phyloP scores from a whole-genome alignment of 2,329 filamentous ascomycete species.

The Neonectria punicea region DNA sequence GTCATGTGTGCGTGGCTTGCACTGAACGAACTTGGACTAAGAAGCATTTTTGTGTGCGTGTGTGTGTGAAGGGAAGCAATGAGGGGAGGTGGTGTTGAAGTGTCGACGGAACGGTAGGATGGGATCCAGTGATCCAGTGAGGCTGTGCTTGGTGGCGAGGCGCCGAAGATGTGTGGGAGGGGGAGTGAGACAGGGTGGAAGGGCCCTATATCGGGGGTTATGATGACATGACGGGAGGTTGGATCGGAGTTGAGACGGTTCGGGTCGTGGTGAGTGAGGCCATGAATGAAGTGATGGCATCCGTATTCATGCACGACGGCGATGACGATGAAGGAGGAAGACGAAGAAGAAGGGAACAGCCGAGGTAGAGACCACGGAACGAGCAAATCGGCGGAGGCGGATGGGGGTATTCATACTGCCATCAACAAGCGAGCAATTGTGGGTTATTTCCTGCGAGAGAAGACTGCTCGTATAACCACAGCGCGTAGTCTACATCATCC shows the following conservation, averaged over 20 bases:
- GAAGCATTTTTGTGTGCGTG: neutral
- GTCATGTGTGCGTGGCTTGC: neutral
- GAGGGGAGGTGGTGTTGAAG: neutral
- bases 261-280: slow-evolving; percentile 2
- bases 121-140: neutral
- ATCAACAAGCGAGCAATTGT: neutral
- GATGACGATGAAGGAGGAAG: neutral
- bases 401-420: neutral
- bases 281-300: slow-evolving; percentile 2
- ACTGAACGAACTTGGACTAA: neutral
- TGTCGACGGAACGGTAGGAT: neutral
- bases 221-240: slow-evolving; percentile 19
- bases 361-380: neutral
- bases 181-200: slow-evolving; percentile 18
- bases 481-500: neutral
- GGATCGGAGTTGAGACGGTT: neutral
- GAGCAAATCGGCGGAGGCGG: neutral
- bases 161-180: slow-evolving; percentile 9
- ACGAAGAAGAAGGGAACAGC: neutral
- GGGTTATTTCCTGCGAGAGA: too few relatives aligned
- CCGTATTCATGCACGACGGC: slow-evolving; percentile 4
- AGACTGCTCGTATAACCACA: neutral
- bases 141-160: slow-evolving; percentile 6
- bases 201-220: slow-evolving; percentile 1
- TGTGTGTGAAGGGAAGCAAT: neutral